phyloP scores from a whole-genome alignment of 2,329 filamentous ascomycete species.

The Phyllosticta citriasiana region DNA sequence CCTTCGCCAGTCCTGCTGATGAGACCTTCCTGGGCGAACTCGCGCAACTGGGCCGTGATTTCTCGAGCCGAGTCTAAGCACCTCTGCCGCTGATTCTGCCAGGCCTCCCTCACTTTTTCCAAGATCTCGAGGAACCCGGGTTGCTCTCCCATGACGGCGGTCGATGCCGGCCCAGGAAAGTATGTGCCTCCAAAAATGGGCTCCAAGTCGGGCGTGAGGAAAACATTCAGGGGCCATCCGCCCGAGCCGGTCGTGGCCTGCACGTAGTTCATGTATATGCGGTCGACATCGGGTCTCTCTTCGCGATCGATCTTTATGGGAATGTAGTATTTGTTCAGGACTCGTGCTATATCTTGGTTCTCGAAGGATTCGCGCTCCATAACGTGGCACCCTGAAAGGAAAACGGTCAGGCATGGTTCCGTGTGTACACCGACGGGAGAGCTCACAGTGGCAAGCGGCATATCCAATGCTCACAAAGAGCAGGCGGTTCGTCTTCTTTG shows the following conservation, averaged over 20 bases:
- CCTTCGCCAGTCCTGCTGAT: constrained; percentile 34
- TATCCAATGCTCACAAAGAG: constrained; percentile 95
- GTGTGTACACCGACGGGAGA: background rate
- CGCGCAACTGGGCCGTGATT: constrained; percentile 68
- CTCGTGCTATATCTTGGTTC: constrained; percentile 65
- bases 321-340: constrained; percentile 81
- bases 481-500: constrained; percentile 72
- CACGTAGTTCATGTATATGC: constrained; percentile 97
- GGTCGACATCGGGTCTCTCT: constrained; percentile 85
- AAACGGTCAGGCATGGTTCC: constrained; percentile 3
- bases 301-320: constrained; percentile 91
- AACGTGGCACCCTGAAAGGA: constrained; percentile 53
- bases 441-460: constrained; percentile 85
- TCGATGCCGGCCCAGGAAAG: constrained; percentile 72
- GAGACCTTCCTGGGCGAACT: constrained; percentile 83
- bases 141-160: constrained; percentile 39
- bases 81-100: constrained; percentile 74
- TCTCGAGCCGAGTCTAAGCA: constrained; percentile 77
- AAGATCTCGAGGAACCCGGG: constrained; percentile 78
- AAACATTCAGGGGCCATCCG: constrained; percentile 95
- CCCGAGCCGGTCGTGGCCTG: constrained; percentile 84
- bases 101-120: constrained; percentile 62
- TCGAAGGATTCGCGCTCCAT: constrained; percentile 90
- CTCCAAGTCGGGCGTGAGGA: constrained; percentile 83
- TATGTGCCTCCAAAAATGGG: constrained; percentile 96